These are phyloP conservation scores for Diospyros kaki DNA, from an alignment of 148 eudicot species.

Conservation along the genomic window DNA sequence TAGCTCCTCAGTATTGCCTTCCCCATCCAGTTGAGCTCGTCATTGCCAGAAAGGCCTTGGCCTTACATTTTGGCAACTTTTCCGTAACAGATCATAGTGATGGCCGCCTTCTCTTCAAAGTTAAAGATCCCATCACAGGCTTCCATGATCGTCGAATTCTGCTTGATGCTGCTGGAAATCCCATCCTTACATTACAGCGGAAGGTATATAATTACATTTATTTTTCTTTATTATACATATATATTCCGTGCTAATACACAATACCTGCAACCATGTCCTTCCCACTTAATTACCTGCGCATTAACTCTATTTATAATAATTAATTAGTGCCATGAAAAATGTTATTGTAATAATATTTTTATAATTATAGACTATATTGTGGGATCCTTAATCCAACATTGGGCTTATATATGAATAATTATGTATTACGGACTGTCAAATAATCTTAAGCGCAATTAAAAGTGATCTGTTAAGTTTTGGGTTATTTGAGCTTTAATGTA, in stretches of 20 bases:
- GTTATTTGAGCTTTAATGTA: too few relatives aligned
- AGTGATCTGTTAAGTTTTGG: too few relatives aligned
- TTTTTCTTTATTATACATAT: not conserved
- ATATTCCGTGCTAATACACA: not conserved
- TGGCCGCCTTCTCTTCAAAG: constrained; percentile 6
- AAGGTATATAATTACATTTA: constrained; percentile 15
- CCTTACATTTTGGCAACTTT: not conserved
- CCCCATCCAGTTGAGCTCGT: not conserved
- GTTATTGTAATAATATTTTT: too few relatives aligned
- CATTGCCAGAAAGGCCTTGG: not conserved
- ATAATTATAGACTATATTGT: too few relatives aligned
- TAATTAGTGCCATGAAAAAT: too few relatives aligned
- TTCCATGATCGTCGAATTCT: constrained; percentile 18
- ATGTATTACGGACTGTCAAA: too few relatives aligned
- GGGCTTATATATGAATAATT: too few relatives aligned
- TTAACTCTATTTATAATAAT: too few relatives aligned
- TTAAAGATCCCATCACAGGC: constrained; percentile 17
- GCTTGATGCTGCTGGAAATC: constrained; percentile 21
- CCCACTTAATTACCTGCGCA: too few relatives aligned
- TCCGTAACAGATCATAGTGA: not conserved
- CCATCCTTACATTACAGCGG: constrained; percentile 27
- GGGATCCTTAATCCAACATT: too few relatives aligned
- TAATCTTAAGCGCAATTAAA: too few relatives aligned
- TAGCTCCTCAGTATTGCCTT: not conserved
- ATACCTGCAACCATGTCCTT: too few relatives aligned